Conservation (phyloP, 805 yeast genomes). For the Teunomyces funiuensis region DNA sequence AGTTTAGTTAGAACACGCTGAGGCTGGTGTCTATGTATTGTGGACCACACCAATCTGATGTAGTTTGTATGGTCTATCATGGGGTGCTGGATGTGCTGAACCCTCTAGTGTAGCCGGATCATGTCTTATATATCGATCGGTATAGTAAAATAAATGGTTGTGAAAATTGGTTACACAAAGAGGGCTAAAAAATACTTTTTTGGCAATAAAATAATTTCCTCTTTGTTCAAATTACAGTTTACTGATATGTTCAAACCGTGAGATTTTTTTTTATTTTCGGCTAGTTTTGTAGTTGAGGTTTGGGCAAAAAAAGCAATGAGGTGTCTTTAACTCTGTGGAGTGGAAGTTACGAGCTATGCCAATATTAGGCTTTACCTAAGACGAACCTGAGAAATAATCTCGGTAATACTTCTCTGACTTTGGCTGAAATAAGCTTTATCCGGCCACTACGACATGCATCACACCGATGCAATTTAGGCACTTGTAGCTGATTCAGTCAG, state of each 20-base stretch:
- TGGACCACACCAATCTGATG: constrained; percentile 14
- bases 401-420: too few relatives aligned
- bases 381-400: too few relatives aligned
- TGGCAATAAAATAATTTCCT: not conserved
- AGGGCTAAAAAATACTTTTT: not conserved
- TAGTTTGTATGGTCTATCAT: constrained; percentile 7
- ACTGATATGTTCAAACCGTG: not conserved
- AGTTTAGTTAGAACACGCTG: constrained; percentile 1
- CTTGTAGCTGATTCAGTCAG: too few relatives aligned
- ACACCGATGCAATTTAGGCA: too few relatives aligned
- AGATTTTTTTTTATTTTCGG: too few relatives aligned
- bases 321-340: too few relatives aligned
- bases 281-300: too few relatives aligned
- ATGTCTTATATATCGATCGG: not conserved
- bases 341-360: too few relatives aligned
- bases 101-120: not conserved
- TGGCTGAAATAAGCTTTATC: too few relatives aligned
- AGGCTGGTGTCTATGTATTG: constrained; percentile 5
- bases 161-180: constrained; percentile 4
- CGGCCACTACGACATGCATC: too few relatives aligned
- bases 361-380: too few relatives aligned
- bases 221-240: constrained; percentile 4
- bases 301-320: too few relatives aligned
- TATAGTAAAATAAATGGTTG: constrained; percentile 1
- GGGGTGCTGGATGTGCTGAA: not conserved